phyloP scores from a whole-genome alignment of 2,329 filamentous ascomycete genomes.

The Trichophaea hybrida region DNA sequence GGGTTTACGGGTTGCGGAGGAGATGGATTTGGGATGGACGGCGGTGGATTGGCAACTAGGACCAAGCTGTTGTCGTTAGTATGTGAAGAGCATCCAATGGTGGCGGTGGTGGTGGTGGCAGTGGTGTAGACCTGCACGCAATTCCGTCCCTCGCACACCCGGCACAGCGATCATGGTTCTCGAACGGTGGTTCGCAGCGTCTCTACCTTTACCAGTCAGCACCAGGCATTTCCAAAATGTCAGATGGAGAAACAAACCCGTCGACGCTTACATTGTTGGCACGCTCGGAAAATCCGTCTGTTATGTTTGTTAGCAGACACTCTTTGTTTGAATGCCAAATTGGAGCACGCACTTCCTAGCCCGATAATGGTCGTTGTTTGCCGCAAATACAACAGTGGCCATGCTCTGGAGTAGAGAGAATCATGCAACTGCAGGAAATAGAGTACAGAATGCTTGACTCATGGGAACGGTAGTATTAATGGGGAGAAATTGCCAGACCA shows the following conservation, averaged over 20 bases:
- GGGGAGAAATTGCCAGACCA: too few relatives aligned
- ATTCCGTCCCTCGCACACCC: constrained; percentile 19
- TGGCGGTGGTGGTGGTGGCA: constrained; percentile 4
- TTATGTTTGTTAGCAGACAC: neutral
- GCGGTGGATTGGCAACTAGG: neutral
- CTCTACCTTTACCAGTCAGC: constrained; percentile 1
- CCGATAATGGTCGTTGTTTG: constrained; percentile 22
- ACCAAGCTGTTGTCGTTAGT: neutral
- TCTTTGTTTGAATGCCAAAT: neutral
- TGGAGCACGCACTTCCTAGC: neutral
- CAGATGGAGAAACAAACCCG: constrained; percentile 8
- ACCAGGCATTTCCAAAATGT: neutral
- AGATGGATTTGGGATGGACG: neutral
- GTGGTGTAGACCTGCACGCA: constrained; percentile 16
- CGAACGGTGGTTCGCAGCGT: constrained; percentile 18
- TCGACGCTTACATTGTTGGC: constrained; percentile 19
- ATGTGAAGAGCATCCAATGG: constrained; percentile 5
- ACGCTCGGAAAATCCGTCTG: constrained; percentile 18
- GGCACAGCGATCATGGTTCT: constrained; percentile 21
- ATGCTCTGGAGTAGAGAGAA: neutral
- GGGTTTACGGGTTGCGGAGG: neutral
- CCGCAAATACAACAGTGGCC: constrained; percentile 18
- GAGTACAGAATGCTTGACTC: too few relatives aligned
- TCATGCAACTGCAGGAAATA: too few relatives aligned
- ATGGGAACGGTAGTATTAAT: too few relatives aligned